Evolutionary conservation across 2,329 filamentous ascomycete species (phyloP), one percentile per base, ranked within the genome.

Genomic region (Xylariaceae sp.): DNA sequence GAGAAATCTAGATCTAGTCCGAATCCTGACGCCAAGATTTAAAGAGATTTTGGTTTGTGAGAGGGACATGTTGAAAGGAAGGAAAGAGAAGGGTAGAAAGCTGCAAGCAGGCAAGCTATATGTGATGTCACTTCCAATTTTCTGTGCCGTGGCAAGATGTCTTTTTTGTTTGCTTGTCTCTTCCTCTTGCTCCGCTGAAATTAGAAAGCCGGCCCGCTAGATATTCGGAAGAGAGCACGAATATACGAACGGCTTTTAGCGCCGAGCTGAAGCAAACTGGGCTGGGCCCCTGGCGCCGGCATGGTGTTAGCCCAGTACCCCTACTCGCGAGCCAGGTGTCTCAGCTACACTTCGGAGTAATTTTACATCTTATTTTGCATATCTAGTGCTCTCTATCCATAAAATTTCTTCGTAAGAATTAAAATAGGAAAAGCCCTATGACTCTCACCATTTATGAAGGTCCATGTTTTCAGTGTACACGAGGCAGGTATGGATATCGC

Each of bases 11-110:
- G 51, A 18, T 40, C 46, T 49, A 19, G 50, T 45, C 23, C 50
- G 48, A 40, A 50, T 52, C 52, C 48, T 59, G 50, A 47, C 21
- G 56, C 50, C 55, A 56, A 54, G 56, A 51, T 51, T 61, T 61
- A 59, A 55, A 50, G 59, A 59, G 49, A 53, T 52, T 59, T 59
- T 4, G 23, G 23, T 4, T 26, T 26, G 56, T 21, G 51, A 40
- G 44, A 56, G 47, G 49, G 52, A 50, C 26, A 44, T 42, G 26
- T 40, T 57, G 29, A 52, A 48, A 50, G 54, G 32, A 19, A 54
- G 12, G 40, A 40, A n/a, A 20, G 20, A 48, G 20, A 48, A 4
- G 9, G 23, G 4, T 4, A 26, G 23, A 26, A 4, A 26, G 23
- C 23, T 26, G 23, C 23, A 26, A 26, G 23, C 9, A n/a, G n/a